These are phyloP conservation scores for Trichoderma atrobrunneum DNA, from an alignment of 2,329 filamentous ascomycete species.

Conservation along the genomic window DNA sequence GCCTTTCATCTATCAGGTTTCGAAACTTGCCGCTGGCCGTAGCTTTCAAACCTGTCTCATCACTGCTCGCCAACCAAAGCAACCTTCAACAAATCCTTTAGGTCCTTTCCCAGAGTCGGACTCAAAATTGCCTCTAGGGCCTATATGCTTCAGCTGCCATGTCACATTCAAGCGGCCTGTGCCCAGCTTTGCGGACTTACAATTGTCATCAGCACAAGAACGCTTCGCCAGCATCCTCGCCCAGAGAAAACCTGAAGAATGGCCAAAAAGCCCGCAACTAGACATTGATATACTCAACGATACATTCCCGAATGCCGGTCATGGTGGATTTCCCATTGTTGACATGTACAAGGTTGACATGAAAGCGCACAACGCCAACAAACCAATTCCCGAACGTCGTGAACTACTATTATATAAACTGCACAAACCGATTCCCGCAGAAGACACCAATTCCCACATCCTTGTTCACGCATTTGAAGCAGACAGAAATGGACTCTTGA, in stretches of 20 bases:
- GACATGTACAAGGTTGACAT: slow-evolving; percentile 57
- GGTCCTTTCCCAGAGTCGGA: slow-evolving; percentile 42
- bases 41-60: slow-evolving; percentile 51
- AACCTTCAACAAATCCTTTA: slow-evolving; percentile 35
- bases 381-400: slow-evolving; percentile 43
- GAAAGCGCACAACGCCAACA: slow-evolving; percentile 41
- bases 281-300: slow-evolving; percentile 44
- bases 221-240: slow-evolving; percentile 43
- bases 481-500: slow-evolving; percentile 52
- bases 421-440: slow-evolving; percentile 40
- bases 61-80: slow-evolving; percentile 45
- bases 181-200: slow-evolving; percentile 35
- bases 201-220: slow-evolving; percentile 41
- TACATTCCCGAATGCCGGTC: slow-evolving; percentile 36
- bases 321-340: slow-evolving; percentile 47
- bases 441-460: slow-evolving; percentile 45
- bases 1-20: slow-evolving; percentile 52
- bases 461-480: slow-evolving; percentile 50
- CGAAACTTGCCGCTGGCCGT: slow-evolving; percentile 42
- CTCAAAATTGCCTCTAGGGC: slow-evolving; percentile 36
- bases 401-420: slow-evolving; percentile 51
- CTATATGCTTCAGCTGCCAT: slow-evolving; percentile 50
- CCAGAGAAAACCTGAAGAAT: background rate
- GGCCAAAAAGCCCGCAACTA: slow-evolving; percentile 44
- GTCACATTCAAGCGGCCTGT: slow-evolving; percentile 50